phyloP scores from a whole-genome alignment of 345 rosid species.

The Corchorus capsularis region DNA sequence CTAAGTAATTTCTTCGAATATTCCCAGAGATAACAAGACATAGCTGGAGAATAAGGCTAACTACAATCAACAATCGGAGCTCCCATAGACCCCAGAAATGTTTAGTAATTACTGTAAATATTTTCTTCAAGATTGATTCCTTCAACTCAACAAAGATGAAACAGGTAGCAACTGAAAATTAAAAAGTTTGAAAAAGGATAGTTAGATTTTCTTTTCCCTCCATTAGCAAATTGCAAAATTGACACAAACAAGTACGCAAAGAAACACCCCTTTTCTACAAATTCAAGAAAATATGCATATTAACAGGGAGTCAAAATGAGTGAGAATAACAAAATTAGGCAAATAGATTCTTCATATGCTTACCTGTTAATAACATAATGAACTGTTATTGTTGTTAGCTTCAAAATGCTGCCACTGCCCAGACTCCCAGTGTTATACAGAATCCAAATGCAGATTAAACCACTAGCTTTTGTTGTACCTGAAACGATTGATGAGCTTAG shows the following conservation, averaged over 20 bases:
- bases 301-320: not conserved
- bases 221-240: not conserved
- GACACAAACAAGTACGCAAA: not conserved
- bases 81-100: constrained; percentile 34
- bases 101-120: not conserved
- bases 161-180: constrained; percentile 3
- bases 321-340: not conserved
- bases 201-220: not conserved
- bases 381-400: not conserved
- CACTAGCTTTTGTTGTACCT: constrained; percentile 2
- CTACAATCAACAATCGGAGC: constrained; percentile 18
- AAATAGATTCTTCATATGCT: not conserved
- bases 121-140: not conserved
- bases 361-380: not conserved
- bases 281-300: not conserved
- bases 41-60: constrained; percentile 30
- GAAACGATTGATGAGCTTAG: not conserved
- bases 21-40: constrained; percentile 18
- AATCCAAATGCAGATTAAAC: not conserved
- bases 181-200: not conserved
- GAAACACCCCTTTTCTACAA: not conserved
- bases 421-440: not conserved
- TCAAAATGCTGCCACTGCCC: not conserved
- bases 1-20: constrained; percentile 16
- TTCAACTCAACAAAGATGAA: not conserved